These are phyloP conservation scores for Aplosporella prunicola DNA, from an alignment of 2,329 filamentous ascomycete genomes.

Conservation along the genomic window DNA sequence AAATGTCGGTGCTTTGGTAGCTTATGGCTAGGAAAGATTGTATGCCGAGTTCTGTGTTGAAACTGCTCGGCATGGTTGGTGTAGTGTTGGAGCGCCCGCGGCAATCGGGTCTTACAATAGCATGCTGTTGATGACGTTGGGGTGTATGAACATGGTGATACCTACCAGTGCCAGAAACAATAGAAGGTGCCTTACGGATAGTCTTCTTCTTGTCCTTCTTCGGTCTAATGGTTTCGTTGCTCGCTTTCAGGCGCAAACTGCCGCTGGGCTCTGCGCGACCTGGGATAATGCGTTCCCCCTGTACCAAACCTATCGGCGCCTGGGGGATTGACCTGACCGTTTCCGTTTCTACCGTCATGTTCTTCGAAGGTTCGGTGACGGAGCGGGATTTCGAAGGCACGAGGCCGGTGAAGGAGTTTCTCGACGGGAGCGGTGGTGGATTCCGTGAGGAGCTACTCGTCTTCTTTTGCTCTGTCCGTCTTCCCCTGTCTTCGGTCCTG, in stretches of 20 bases:
- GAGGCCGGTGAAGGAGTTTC: slow-evolving; percentile 61
- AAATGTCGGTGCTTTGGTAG: slow-evolving; percentile 1
- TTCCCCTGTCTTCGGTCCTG: slow-evolving; percentile 36
- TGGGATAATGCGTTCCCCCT: slow-evolving; percentile 44
- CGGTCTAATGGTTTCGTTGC: slow-evolving; percentile 90
- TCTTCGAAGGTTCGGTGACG: slow-evolving; percentile 59
- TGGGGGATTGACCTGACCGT: slow-evolving; percentile 88
- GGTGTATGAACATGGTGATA: slow-evolving; percentile 20
- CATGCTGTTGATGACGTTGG: slow-evolving; percentile 12
- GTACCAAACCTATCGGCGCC: slow-evolving; percentile 56
- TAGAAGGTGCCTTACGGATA: slow-evolving; percentile 62
- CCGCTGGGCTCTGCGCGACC: slow-evolving; percentile 56
- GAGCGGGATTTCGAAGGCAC: slow-evolving; percentile 56
- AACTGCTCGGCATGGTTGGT: not conserved
- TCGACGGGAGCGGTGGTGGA: slow-evolving; percentile 40
- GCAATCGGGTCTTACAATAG: slow-evolving; percentile 16
- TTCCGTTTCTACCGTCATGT: slow-evolving; percentile 97
- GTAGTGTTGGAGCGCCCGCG: slow-evolving; percentile 19
- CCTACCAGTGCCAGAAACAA: slow-evolving; percentile 66
- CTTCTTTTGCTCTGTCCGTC: slow-evolving; percentile 33
- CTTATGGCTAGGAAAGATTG: slow-evolving; percentile 2
- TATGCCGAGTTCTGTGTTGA: not conserved
- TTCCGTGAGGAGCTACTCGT: slow-evolving; percentile 13
- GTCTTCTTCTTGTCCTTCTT: slow-evolving; percentile 85
- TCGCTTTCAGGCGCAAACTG: slow-evolving; percentile 76